Conservation (phyloP, 345 rosid genomes). For the Microcos paniculata region DNA sequence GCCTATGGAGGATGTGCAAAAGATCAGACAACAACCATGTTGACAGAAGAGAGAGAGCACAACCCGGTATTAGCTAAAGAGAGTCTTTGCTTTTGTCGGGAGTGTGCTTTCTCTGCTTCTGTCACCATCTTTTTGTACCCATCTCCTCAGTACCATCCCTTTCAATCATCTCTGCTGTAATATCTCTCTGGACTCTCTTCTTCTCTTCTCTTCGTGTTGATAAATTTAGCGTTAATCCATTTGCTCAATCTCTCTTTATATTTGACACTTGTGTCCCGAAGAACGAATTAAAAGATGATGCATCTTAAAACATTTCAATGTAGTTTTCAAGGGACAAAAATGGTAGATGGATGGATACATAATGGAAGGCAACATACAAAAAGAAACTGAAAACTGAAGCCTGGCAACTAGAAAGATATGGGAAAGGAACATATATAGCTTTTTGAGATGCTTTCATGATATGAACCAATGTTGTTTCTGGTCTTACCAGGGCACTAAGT, state of each 20-base stretch:
- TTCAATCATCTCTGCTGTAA: not conserved
- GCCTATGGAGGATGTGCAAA: too few species aligned
- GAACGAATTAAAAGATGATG: too few species aligned
- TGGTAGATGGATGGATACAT: too few species aligned
- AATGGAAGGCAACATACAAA: too few species aligned
- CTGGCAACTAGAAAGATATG: not conserved
- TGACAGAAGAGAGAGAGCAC: slow-evolving; percentile 99
- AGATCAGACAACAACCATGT: slow-evolving; percentile 19
- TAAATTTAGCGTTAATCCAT: too few species aligned
- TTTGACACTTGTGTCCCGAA: too few species aligned
- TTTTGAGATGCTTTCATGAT: slow-evolving; percentile 4
- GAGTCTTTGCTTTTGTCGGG: slow-evolving; percentile 62
- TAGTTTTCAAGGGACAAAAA: too few species aligned
- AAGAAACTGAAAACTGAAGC: not conserved
- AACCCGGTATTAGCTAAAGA: slow-evolving; percentile 52
- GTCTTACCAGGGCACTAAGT: too few species aligned
- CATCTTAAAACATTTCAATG: too few species aligned
- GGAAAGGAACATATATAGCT: not conserved
- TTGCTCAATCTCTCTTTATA: too few species aligned
- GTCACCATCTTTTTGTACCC: slow-evolving; percentile 41
- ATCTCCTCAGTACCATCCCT: not conserved
- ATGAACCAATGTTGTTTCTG: not conserved
- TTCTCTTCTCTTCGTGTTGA: not conserved
- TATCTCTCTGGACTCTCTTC: not conserved
- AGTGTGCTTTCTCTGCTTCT: slow-evolving; percentile 92